Conservation (phyloP, 2,329 filamentous ascomycete species). For the Didymella segeticola region DNA sequence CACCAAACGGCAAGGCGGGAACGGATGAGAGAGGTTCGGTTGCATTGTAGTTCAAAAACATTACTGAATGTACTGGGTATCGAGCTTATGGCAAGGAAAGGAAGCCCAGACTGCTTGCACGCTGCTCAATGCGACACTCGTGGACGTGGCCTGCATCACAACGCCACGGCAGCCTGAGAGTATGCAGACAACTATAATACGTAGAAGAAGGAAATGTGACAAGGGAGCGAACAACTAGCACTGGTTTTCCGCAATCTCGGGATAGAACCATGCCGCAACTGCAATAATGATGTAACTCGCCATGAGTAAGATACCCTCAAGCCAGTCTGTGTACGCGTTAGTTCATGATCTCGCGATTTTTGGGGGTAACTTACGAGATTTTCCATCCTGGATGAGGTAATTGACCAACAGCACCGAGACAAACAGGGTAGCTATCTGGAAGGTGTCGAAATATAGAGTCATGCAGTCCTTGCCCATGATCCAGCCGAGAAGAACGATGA, state of each 20-base stretch:
- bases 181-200: not conserved
- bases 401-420: conserved; percentile 64
- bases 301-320: conserved; percentile 67
- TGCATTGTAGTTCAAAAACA: conserved; percentile 1
- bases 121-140: not conserved
- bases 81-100: not conserved
- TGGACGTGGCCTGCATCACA: not conserved
- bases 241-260: conserved; percentile 27
- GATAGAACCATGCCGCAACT: conserved; percentile 63
- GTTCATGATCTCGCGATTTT: not conserved
- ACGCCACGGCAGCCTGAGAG: not conserved
- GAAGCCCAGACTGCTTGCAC: not conserved
- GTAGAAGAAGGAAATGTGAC: not conserved
- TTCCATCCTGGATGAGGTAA: conserved; percentile 68
- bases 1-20: not conserved
- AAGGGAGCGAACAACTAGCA: not conserved
- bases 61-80: conserved; percentile 10
- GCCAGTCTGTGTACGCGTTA: conserved; percentile 54
- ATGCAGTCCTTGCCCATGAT: conserved; percentile 64
- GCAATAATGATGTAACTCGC: conserved; percentile 68
- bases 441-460: conserved; percentile 85
- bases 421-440: conserved; percentile 76
- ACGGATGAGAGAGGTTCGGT: not conserved
- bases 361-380: conserved; percentile 51
- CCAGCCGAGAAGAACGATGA: conserved; percentile 69